Evolutionary conservation across 192 early-diverging fungal species (phyloP), one percentile per base, ranked within the genome.

Genomic region (Rhizophagus clarus): DNA sequence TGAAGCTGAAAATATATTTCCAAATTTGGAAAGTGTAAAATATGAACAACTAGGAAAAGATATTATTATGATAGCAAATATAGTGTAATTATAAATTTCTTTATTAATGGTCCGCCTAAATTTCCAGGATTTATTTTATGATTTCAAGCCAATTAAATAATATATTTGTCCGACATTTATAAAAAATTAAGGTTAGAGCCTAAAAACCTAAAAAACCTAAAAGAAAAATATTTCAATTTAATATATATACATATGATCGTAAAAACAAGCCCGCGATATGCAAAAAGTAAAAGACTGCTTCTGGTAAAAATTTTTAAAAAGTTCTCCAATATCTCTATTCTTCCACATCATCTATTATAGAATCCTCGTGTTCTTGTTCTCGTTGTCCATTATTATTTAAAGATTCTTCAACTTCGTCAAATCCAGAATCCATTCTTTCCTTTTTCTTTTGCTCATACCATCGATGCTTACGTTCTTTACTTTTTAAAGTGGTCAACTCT

Each of bases 381-480:
- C 15, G 14, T 4, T 74, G 8, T 5, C 60, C 28, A 49, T 51
- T 26, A 31, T 56, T 29, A 60, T 74, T 47, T 20, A 29, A 51
- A 17, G 42, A 47, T 47, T 42, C 7, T 8, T 42, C 40, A 42
- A 42, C 40, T 42, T 42, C 40, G 10, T 42, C 40, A 42, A 42
- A 10, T 42, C 40, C 40, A 42, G 40, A 42, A 42, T 42, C 40
- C 40, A 42, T 42, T 42, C 10, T 42, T 42, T 81, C 72, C 40
- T 83, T 79, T 63, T 89, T 88, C 34, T 83, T 81, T 76, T 84
- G 84, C 67, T 90, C 87, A 31, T 90, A 90, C 89, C 89, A 90
- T 66, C 88, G 89, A 73, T 90, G 89, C 74, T 90, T 90, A 63
- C 89, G 84, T 77, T 90, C 89, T 77, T 90, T 87, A 29, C 84